A percentile compares a stretch with the other conserved stretches of the same genome.
These are phyloP conservation scores for Theobroma cacao DNA, from an alignment of 345 rosid species.

Conservation along the genomic window DNA sequence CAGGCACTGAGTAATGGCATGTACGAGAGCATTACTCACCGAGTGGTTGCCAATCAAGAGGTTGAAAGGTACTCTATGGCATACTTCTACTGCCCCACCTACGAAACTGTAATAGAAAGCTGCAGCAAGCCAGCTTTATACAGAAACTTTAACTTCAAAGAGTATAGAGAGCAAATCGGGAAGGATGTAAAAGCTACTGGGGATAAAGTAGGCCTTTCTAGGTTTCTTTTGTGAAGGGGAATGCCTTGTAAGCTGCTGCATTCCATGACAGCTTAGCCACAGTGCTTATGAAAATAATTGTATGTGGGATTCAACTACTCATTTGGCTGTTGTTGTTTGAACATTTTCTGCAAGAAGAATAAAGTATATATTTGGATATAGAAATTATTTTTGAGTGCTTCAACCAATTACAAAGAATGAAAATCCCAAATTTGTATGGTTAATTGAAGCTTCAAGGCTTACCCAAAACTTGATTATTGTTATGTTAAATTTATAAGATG, in stretches of 20 bases:
- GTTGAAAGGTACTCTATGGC: conserved; percentile 60
- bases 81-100: conserved; percentile 58
- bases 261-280: background rate
- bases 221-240: conserved; percentile 39
- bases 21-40: conserved; percentile 62
- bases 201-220: conserved; percentile 69
- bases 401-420: background rate
- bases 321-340: background rate
- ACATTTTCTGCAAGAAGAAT: conserved; percentile 1
- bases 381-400: background rate
- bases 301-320: background rate
- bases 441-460: background rate
- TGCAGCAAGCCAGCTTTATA: conserved; percentile 40
- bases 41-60: conserved; percentile 51
- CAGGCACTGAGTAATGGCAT: conserved; percentile 75
- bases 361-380: background rate
- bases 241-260: background rate
- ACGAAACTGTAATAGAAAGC: conserved; percentile 48
- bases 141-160: conserved; percentile 54
- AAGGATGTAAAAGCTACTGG: conserved; percentile 62
- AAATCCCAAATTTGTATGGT: background rate
- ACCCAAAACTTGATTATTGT: no score
- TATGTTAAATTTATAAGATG: no score
- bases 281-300: background rate
- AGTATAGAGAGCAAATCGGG: conserved; percentile 48